Evolutionary conservation across 129 eudicot genomes (phyloP).

Genomic region (sunflower (Helianthus annuus)): HanXRQr2.0-SUNRISE NC_035448.2:18607901-18608400

Average conservation of each 20-base stretch:
- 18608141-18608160: slow-evolving; percentile 39
- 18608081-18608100: slow-evolving; percentile 56
- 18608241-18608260: slow-evolving; percentile 3
- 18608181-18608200: slow-evolving; percentile 27
- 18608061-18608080: slow-evolving; percentile 86
- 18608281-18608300: slow-evolving; percentile 7
- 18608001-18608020: not conserved
- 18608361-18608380: too few species aligned
- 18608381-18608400: too few species aligned
- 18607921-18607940: slow-evolving; percentile 64
- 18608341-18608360: not conserved
- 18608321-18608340: slow-evolving; percentile 9
- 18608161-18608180: slow-evolving; percentile 44
- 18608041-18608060: slow-evolving; percentile 15
- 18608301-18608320: slow-evolving; percentile 22
- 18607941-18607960: slow-evolving; percentile 68
- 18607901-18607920: slow-evolving; percentile 78
- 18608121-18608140: slow-evolving; percentile 72
- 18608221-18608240: slow-evolving; percentile 12
- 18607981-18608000: slow-evolving; percentile 56
- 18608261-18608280: slow-evolving; percentile 17
- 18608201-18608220: not conserved
- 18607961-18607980: slow-evolving; percentile 61
- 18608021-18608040: not conserved
- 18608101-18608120: slow-evolving; percentile 58